A percentile compares a stretch with the other conserved stretches of the same genome.
These are phyloP conservation scores for Scytalidium lignicola DNA, from an alignment of 2,329 filamentous ascomycete species.

Conservation along the genomic window DNA sequence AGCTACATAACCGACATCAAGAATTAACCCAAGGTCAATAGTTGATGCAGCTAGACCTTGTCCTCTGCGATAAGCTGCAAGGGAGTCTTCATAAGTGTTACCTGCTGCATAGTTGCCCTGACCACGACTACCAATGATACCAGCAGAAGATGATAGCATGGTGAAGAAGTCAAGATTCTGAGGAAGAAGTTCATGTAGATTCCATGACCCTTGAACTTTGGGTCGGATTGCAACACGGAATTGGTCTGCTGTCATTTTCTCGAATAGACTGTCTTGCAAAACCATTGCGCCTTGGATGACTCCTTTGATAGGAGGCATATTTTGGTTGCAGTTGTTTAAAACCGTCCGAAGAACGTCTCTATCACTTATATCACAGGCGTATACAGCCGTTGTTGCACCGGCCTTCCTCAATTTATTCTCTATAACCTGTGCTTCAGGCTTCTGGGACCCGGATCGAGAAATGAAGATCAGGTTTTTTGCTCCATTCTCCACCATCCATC, in stretches of 20 bases:
- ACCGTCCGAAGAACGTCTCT: slow-evolving; percentile 8
- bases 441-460: slow-evolving; percentile 20
- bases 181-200: slow-evolving; percentile 13
- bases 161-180: slow-evolving; percentile 13
- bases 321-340: slow-evolving; percentile 20
- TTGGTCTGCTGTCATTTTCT: slow-evolving; percentile 31
- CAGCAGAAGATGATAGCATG: slow-evolving; percentile 6
- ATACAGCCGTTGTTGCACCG: not conserved
- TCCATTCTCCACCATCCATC: slow-evolving; percentile 32
- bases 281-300: slow-evolving; percentile 30
- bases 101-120: slow-evolving; percentile 18
- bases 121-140: slow-evolving; percentile 6
- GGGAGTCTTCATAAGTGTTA: slow-evolving; percentile 23
- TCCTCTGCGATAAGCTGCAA: slow-evolving; percentile 13
- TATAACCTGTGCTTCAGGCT: slow-evolving; percentile 3
- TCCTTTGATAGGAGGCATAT: slow-evolving; percentile 23
- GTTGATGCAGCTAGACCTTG: slow-evolving; percentile 15
- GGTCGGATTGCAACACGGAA: slow-evolving; percentile 29
- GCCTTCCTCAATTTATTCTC: not conserved
- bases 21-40: slow-evolving; percentile 18
- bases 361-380: not conserved
- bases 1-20: slow-evolving; percentile 36
- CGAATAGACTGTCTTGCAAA: slow-evolving; percentile 27
- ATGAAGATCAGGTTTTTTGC: slow-evolving; percentile 34
- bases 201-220: slow-evolving; percentile 28